Evolutionary conservation across 257 asterid genomes (phyloP).

Genomic region (Knoxia roxburghii): DNA sequence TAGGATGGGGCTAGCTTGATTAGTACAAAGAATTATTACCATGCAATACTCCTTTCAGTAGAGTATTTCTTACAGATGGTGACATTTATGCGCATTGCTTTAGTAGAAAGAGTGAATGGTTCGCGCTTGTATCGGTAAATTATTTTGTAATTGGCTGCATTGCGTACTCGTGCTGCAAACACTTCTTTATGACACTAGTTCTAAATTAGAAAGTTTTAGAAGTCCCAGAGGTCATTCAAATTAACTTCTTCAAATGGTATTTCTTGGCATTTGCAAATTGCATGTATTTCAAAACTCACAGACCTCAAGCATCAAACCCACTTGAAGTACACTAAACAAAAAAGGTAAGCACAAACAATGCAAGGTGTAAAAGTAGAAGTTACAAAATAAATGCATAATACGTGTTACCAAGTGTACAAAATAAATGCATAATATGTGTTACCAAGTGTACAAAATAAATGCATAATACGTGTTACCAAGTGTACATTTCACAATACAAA

Average conservation of each 20-base stretch:
- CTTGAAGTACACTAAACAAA: not conserved
- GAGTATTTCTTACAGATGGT: not conserved
- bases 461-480: not conserved
- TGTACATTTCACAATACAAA: not conserved
- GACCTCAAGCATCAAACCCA: not conserved
- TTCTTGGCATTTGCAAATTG: too few relatives aligned
- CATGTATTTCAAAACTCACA: not conserved
- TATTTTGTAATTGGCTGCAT: not conserved
- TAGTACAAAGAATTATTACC: not conserved
- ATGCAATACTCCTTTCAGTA: not conserved
- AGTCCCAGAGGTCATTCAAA: not conserved
- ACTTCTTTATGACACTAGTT: not conserved
- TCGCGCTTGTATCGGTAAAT: not conserved
- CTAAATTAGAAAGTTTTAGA: not conserved
- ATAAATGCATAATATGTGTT: not conserved
- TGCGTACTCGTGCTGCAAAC: not conserved
- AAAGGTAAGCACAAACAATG: not conserved
- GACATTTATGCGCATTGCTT: not conserved
- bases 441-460: not conserved
- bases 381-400: not conserved
- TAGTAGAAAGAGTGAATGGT: not conserved
- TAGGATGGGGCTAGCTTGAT: not conserved
- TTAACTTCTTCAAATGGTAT: not conserved
- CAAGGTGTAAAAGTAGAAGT: not conserved
- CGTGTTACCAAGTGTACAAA: not conserved